These are phyloP conservation scores for Petunia hybrid DNA, from an alignment of 305 asterid genomes.

Conservation along the genomic window DNA sequence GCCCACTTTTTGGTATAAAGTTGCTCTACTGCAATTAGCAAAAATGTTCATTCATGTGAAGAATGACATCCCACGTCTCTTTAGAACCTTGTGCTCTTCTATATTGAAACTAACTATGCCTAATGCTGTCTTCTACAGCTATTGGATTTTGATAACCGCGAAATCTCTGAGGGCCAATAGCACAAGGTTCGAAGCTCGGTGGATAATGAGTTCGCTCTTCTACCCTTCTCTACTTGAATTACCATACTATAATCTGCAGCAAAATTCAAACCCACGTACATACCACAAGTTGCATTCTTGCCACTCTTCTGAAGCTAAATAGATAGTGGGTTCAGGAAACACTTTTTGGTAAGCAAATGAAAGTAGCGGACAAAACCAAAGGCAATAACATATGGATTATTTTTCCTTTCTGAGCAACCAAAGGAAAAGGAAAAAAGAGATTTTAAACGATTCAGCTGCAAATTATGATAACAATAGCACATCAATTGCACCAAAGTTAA, in stretches of 20 bases:
- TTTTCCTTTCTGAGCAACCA: background rate
- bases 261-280: no score
- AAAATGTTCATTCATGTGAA: background rate
- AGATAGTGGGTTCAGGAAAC: background rate
- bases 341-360: background rate
- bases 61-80: constrained; percentile 24
- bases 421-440: constrained; percentile 2
- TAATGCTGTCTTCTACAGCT: background rate
- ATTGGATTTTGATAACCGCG: no score
- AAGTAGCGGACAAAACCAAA: background rate
- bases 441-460: constrained; percentile 9
- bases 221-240: no score
- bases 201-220: no score
- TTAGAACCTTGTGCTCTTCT: background rate
- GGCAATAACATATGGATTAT: constrained; percentile 8
- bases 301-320: background rate
- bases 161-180: no score
- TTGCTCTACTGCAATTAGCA: constrained; percentile 15
- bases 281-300: no score
- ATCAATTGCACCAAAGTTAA: background rate
- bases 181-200: no score
- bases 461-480: constrained; percentile 1
- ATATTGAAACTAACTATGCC: background rate
- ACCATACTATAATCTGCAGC: no score
- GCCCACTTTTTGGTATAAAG: background rate